These are phyloP conservation scores for Melaleuca alternifolia DNA, from an alignment of 345 rosid species.

Conservation along the genomic window DNA sequence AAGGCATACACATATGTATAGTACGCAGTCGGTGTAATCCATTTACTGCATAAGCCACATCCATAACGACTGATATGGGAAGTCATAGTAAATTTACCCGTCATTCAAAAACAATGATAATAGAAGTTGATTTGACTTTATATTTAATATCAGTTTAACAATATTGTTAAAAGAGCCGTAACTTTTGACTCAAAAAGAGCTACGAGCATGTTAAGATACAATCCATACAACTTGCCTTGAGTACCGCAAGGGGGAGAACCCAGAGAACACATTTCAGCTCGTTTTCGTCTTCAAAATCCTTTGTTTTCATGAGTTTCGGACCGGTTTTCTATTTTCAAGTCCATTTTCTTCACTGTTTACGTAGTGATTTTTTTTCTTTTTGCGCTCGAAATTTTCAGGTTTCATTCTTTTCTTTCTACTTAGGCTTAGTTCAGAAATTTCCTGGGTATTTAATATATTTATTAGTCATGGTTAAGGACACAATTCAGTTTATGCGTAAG, in stretches of 20 bases:
- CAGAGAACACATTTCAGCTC: background rate
- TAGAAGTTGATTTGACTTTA: background rate
- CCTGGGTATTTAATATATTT: background rate
- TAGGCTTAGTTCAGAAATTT: background rate
- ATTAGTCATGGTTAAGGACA: background rate
- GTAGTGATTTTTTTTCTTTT: background rate
- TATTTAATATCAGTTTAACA: background rate
- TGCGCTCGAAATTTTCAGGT: background rate
- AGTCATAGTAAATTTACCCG: background rate
- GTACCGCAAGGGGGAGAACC: background rate
- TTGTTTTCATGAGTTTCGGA: background rate
- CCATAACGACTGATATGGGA: background rate
- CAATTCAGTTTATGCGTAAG: background rate
- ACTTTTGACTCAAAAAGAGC: background rate
- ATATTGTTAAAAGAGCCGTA: background rate
- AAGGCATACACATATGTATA: background rate
- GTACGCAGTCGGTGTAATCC: background rate
- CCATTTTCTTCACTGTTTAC: background rate
- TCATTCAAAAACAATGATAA: background rate
- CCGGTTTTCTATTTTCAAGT: background rate
- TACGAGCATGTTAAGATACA: background rate
- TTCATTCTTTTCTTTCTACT: background rate
- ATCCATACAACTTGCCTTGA: background rate
- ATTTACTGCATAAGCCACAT: background rate
- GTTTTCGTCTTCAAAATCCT: background rate